phyloP scores from a whole-genome alignment of 345 rosid genomes.

The Melaleuca quinquenervia region DNA sequence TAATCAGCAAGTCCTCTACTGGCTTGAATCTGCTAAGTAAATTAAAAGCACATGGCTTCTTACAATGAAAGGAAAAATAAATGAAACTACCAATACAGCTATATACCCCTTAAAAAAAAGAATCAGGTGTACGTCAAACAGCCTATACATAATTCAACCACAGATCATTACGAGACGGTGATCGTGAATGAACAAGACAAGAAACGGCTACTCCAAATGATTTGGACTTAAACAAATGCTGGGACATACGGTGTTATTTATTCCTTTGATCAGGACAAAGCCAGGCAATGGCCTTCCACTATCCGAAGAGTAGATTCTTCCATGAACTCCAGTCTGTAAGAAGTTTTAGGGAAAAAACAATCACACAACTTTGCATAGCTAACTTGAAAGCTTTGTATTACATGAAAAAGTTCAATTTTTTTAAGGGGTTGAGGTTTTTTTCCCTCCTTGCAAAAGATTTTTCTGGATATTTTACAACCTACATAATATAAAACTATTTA shows the following conservation, averaged over 20 bases:
- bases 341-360: neutral
- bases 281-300: constrained; percentile 77
- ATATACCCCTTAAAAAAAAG: neutral
- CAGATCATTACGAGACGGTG: neutral
- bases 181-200: neutral
- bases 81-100: neutral
- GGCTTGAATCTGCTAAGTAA: constrained; percentile 50
- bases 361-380: neutral
- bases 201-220: neutral
- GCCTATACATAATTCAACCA: neutral
- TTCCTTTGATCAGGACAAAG: constrained; percentile 45
- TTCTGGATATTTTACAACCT: neutral
- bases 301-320: constrained; percentile 72
- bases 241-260: constrained; percentile 60
- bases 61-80: neutral
- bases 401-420: neutral
- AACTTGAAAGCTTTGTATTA: neutral
- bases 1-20: constrained; percentile 56
- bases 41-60: neutral
- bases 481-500: neutral
- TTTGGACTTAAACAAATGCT: neutral
- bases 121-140: neutral
- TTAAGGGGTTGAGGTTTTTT: neutral
- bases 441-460: neutral
- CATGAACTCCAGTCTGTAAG: constrained; percentile 77